Conservation (phyloP, 2,329 filamentous ascomycete genomes). For the Stylonectria norvegica region DNA sequence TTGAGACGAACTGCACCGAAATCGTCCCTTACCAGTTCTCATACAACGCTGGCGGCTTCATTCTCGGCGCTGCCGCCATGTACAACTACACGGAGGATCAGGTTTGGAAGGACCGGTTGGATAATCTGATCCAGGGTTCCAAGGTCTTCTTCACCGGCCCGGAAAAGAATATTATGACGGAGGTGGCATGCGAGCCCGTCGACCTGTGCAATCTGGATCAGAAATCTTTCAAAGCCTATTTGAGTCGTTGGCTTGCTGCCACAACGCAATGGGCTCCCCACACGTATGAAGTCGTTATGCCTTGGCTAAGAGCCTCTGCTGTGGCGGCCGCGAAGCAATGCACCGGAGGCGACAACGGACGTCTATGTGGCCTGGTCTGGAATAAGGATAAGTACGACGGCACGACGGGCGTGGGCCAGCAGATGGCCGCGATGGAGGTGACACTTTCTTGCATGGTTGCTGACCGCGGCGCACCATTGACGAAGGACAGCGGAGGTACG, state of each 20-base stretch:
- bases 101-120: slow-evolving; percentile 56
- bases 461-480: slow-evolving; percentile 41
- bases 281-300: slow-evolving; percentile 51
- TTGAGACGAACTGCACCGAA: slow-evolving; percentile 53
- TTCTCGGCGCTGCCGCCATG: slow-evolving; percentile 66
- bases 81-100: slow-evolving; percentile 56
- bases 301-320: slow-evolving; percentile 53
- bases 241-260: slow-evolving; percentile 59
- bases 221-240: slow-evolving; percentile 62
- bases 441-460: slow-evolving; percentile 59
- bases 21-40: slow-evolving; percentile 63
- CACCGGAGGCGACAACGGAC: slow-evolving; percentile 52
- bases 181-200: slow-evolving; percentile 62
- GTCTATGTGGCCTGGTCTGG: slow-evolving; percentile 61
- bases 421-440: slow-evolving; percentile 67
- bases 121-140: slow-evolving; percentile 53
- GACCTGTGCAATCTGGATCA: slow-evolving; percentile 60
- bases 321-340: slow-evolving; percentile 56
- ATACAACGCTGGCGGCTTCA: slow-evolving; percentile 65
- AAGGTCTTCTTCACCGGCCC: slow-evolving; percentile 53
- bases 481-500: slow-evolving; percentile 55
- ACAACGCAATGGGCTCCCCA: slow-evolving; percentile 63
- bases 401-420: slow-evolving; percentile 61
- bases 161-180: slow-evolving; percentile 57
- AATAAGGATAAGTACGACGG: slow-evolving; percentile 55